A percentile compares a stretch with the other conserved stretches of the same genome.
Evolutionary conservation across 345 rosid genomes (phyloP).

Genomic region (Rubroshorea leprosula): DNA sequence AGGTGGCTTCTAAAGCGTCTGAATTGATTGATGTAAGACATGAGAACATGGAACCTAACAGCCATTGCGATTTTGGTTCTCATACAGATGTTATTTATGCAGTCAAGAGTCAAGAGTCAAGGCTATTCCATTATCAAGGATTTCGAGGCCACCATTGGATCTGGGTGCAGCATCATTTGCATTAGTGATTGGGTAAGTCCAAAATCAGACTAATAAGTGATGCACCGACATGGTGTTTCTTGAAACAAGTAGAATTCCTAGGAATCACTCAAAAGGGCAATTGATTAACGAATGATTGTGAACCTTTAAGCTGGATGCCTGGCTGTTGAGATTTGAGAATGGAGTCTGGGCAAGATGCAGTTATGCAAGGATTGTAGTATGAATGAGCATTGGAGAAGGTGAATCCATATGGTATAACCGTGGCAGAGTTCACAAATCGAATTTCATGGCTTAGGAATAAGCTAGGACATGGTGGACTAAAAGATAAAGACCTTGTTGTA

Average conservation of each 20-base stretch:
- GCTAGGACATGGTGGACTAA: slow-evolving; percentile 29
- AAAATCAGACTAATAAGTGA: background rate
- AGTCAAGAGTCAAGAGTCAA: too few relatives aligned
- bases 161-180: slow-evolving; percentile 56
- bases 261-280: too few relatives aligned
- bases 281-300: background rate
- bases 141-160: slow-evolving; percentile 73
- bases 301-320: slow-evolving; percentile 53
- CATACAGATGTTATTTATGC: too few relatives aligned
- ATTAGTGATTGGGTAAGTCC: slow-evolving; percentile 39
- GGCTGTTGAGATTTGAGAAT: slow-evolving; percentile 70
- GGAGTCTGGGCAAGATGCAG: slow-evolving; percentile 80
- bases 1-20: too few relatives aligned
- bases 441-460: slow-evolving; percentile 32
- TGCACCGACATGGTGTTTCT: background rate
- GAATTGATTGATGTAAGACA: too few relatives aligned
- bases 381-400: slow-evolving; percentile 27
- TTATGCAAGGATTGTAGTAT: slow-evolving; percentile 53
- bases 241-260: too few relatives aligned
- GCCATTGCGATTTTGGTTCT: too few relatives aligned
- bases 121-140: too few relatives aligned
- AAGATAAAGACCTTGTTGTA: slow-evolving; percentile 58
- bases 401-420: slow-evolving; percentile 27
- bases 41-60: too few relatives aligned
- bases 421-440: slow-evolving; percentile 37